Evolutionary conservation across 1,284 basidiomycete species (phyloP), one percentile per base, ranked within the genome.

Genomic region (Coniferiporia sulphurascens): DNA sequence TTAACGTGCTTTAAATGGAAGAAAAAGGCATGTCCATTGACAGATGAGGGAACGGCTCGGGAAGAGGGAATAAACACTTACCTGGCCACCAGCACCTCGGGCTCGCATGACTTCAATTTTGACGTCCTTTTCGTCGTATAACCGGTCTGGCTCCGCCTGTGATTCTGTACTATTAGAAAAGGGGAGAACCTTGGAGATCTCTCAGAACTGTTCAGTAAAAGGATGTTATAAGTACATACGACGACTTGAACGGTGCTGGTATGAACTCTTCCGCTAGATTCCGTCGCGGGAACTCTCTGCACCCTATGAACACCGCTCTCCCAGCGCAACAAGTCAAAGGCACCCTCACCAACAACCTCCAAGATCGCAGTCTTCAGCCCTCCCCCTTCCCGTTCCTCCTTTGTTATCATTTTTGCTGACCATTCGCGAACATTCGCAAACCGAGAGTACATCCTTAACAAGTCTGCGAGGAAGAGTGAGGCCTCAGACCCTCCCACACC

Each of bases 241-340:
- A 96, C 82, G 21, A 93, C 82, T 2, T 93, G 86, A 12, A 95
- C 90, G 0, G 96, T 98, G 67, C 93, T 95, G 0, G 95, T 98
- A 69, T 99, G 96, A 17, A 94, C 84, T 57, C 96, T 79, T 3
- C 95, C 95, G 56, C 84, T 84, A 0, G 87, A 79, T 65, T 98
- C 95, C 0, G 95, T 98, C 0, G 85, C 84, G 0, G 96, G 97
- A 0, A 99, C 90, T 27, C 97, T 76, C 75, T 99, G 96, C 0
- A 99, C 94, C 4, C 96, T 82, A 74, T 99, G 96, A 0, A 99
- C 94, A 3, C 96, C 97, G 58, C 90, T 94, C 72, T 99, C 96
- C 85, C 88, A 95, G 48, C 86, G 78, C 60, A 99, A 70, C 0
- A 78, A 74, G 58, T 94, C 92, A 69, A 91, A 99, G 2, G 86